Conservation (phyloP, 805 yeast species). For the Zygosaccharomyces bisporus region DNA sequence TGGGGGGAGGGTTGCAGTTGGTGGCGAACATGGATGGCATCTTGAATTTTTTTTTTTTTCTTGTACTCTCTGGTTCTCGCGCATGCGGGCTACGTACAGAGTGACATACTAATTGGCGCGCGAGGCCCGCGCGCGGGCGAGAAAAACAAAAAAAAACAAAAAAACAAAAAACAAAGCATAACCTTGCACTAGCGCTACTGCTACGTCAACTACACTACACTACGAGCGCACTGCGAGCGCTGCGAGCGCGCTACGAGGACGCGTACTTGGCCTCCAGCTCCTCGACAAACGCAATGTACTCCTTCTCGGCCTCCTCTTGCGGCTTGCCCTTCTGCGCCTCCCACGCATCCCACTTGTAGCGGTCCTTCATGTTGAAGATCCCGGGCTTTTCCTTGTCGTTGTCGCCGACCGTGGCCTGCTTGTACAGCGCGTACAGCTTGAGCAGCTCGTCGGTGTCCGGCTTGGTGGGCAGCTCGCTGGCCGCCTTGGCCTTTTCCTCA, state of each 20-base stretch:
- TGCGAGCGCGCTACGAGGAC: neutral
- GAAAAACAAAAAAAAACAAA: neutral
- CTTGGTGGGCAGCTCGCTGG: slow-evolving; percentile 65
- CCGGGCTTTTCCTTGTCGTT: slow-evolving; percentile 86
- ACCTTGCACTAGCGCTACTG: neutral
- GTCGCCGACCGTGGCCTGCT: slow-evolving; percentile 97
- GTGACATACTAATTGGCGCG: too few relatives aligned
- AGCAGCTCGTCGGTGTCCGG: slow-evolving; percentile 87
- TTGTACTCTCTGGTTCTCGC: neutral
- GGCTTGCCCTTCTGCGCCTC: slow-evolving; percentile 77
- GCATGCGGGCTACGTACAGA: too few relatives aligned
- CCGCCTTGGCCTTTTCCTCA: slow-evolving; percentile 65
- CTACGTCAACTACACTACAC: too few relatives aligned
- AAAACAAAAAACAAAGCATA: neutral
- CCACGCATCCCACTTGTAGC: slow-evolving; percentile 99
- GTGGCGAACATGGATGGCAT: neutral
- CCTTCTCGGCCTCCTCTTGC: slow-evolving; percentile 85
- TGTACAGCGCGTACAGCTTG: slow-evolving; percentile 84
- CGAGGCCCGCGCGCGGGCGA: too few relatives aligned
- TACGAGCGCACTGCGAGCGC: too few relatives aligned
- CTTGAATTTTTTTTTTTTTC: neutral
- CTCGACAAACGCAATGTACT: slow-evolving; percentile 68
- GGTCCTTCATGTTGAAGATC: slow-evolving; percentile 86
- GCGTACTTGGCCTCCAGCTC: slow-evolving; percentile 53
- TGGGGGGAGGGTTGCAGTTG: neutral